Conservation (phyloP, 202 grass and related monocot species). For the Digitaria exilis region DNA sequence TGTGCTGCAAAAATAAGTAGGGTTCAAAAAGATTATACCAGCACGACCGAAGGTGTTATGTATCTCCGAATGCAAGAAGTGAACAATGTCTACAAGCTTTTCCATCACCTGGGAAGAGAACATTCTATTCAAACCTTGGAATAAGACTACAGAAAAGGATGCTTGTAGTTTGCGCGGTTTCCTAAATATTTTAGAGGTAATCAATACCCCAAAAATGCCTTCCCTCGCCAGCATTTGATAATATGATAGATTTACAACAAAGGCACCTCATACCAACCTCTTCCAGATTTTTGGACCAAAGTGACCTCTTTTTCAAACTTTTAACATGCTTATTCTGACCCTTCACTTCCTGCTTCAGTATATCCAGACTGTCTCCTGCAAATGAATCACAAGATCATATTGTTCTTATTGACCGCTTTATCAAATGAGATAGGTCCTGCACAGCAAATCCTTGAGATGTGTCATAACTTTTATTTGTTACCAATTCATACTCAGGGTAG, state of each 20-base stretch:
- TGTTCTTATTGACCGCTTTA: slow-evolving; percentile 20
- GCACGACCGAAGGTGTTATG: slow-evolving; percentile 61
- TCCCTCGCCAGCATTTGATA: slow-evolving; percentile 19
- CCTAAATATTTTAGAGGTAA: slow-evolving; percentile 27
- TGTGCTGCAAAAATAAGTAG: slow-evolving; percentile 14
- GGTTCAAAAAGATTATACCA: slow-evolving; percentile 63
- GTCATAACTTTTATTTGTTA: slow-evolving; percentile 21
- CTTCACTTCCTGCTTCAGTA: slow-evolving; percentile 87
- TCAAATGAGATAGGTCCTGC: slow-evolving; percentile 22
- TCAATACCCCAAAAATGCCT: slow-evolving; percentile 9
- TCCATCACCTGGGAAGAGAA: slow-evolving; percentile 74
- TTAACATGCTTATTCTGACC: slow-evolving; percentile 89
- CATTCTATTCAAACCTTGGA: slow-evolving; percentile 27
- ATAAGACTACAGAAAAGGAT: slow-evolving; percentile 12
- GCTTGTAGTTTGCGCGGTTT: neutral
- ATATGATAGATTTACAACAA: slow-evolving; percentile 38
- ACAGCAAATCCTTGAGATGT: slow-evolving; percentile 37
- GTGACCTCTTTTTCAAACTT: slow-evolving; percentile 79
- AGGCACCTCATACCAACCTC: slow-evolving; percentile 59
- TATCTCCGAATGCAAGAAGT: slow-evolving; percentile 87
- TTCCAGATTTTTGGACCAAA: slow-evolving; percentile 96
- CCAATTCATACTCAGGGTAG: neutral
- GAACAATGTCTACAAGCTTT: slow-evolving; percentile 87
- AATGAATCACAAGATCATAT: slow-evolving; percentile 43
- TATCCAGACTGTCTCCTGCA: slow-evolving; percentile 82